phyloP scores from a whole-genome alignment of 306 rosid genomes.

The Cucumis cinereus region DNA sequence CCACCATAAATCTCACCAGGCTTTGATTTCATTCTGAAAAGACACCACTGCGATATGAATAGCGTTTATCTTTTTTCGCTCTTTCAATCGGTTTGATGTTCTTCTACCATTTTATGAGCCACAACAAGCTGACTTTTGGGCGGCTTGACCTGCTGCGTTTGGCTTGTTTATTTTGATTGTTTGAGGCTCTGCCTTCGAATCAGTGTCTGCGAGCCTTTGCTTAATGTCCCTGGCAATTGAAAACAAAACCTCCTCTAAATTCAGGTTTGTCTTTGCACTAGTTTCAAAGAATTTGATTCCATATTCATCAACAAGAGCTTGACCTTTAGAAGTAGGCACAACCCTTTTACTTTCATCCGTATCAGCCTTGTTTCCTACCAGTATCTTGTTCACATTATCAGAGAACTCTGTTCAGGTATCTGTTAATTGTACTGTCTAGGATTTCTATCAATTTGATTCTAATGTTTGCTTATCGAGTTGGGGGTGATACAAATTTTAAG shows the following conservation, averaged over 20 bases:
- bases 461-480: neutral
- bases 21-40: constrained; percentile 1
- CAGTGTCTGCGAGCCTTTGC: constrained; percentile 73
- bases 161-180: constrained; percentile 54
- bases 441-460: neutral
- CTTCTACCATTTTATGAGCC: constrained; percentile 23
- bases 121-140: constrained; percentile 57
- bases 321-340: no score
- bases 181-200: constrained; percentile 48
- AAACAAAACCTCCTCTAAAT: constrained; percentile 84
- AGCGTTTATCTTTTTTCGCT: neutral
- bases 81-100: constrained; percentile 9
- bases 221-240: constrained; percentile 72
- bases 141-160: constrained; percentile 39
- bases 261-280: constrained; percentile 88
- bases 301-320: no score
- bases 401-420: no score
- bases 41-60: neutral
- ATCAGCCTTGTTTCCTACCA: no score
- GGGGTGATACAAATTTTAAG: neutral
- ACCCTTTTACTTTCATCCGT: no score
- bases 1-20: neutral
- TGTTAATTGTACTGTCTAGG: no score
- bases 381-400: no score
- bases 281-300: no score